These are phyloP conservation scores for Zasmidium citrigriseum DNA, from an alignment of 2,329 filamentous ascomycete genomes.

Conservation along the genomic window DNA sequence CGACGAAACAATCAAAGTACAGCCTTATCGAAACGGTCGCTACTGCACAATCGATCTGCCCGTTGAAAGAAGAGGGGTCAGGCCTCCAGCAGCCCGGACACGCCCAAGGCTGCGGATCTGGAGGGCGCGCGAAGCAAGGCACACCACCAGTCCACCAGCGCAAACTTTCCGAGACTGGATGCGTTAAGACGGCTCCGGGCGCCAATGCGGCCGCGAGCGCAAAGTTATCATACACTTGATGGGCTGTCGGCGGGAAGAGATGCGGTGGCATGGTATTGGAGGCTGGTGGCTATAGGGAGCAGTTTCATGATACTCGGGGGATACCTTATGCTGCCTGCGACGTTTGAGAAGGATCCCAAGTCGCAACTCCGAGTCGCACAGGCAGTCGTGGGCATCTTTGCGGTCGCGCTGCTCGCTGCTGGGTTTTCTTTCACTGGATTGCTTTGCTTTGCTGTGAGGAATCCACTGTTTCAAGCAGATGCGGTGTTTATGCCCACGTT, in stretches of 20 bases:
- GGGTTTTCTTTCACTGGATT: constrained; percentile 52
- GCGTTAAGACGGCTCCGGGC: constrained; percentile 21
- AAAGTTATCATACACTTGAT: constrained; percentile 32
- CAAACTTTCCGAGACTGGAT: constrained; percentile 21
- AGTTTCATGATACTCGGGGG: constrained; percentile 53
- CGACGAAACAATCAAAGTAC: too few relatives aligned
- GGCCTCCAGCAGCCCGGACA: not conserved
- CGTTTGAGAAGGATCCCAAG: constrained; percentile 42
- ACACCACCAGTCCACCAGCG: not conserved
- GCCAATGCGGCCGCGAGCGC: constrained; percentile 29
- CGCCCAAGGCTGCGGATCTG: not conserved
- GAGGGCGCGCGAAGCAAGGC: not conserved
- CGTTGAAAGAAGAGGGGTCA: not conserved
- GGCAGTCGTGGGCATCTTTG: constrained; percentile 45
- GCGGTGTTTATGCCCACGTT: constrained; percentile 49
- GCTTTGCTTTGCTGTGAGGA: constrained; percentile 49
- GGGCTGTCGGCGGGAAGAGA: constrained; percentile 24
- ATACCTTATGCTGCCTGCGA: constrained; percentile 50
- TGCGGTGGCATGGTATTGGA: constrained; percentile 50
- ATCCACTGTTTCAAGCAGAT: constrained; percentile 50
- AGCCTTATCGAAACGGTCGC: not conserved
- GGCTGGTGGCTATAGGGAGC: constrained; percentile 43
- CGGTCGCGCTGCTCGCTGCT: constrained; percentile 48
- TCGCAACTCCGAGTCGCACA: constrained; percentile 42
- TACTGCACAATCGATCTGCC: not conserved